Evolutionary conservation across 441 rosid species (phyloP), one percentile per base, ranked within the genome.

Genomic region (Corymbia calophylla): DNA sequence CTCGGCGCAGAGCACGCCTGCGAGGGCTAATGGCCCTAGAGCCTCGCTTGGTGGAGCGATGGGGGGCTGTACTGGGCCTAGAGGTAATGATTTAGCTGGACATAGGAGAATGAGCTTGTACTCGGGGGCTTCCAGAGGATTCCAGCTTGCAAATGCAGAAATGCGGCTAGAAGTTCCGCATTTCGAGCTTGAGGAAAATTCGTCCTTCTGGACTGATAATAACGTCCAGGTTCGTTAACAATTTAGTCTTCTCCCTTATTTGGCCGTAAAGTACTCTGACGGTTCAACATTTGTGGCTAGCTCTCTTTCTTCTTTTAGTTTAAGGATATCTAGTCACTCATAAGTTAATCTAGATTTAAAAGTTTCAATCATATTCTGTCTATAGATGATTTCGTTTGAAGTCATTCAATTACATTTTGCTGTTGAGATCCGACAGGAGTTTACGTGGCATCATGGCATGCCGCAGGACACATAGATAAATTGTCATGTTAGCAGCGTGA

Each of bases 181-280:
- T 89, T 97, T 97, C 89, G 98, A 95, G 93, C 95, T 97, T 25
- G 91, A 92, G 35, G 96, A 94, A 90, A 96, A 97, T 90, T 93
- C 95, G 60, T 94, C 95, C 81, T 97, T 94, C 87, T 97, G 99
- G 99, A 92, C 90, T 55, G 99, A 97, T 91, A 97, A 95, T 87
- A 97, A 96, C 93, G 98, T 97, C 89, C 99, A 97, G 97, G 99
- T 97, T 89, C 87, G 58, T 53, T 18, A 16, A 51, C 64, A 31
- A 44, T 85, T 85, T 9, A 14, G 23, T 51, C 44, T 53, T 32
- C 39, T 53, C 35, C 2, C 64, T 23, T 27, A 51, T 86, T 55
- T 35, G 44, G 58, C 64, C 31, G 17, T 21, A 8, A 86, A 77
- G 29, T 13, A 13, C 29, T 44, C n/a, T 4, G 84, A 39, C n/a